Conservation (phyloP, 345 rosid genomes). For the Salix purpurea region DNA sequence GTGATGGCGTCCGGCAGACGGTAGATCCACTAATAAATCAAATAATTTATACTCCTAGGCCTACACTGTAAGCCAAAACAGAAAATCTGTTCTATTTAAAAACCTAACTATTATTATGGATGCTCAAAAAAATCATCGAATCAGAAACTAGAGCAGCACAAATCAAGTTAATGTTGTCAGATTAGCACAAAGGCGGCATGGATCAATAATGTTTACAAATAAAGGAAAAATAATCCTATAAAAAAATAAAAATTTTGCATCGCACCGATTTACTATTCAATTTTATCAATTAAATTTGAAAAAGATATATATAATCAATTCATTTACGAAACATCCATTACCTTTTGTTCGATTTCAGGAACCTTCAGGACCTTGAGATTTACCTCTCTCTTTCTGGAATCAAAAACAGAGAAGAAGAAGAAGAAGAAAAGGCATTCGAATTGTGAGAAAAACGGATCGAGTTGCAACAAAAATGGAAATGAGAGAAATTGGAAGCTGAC, state of each 20-base stretch:
- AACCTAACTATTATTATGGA: too few relatives aligned
- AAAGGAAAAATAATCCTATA: background rate
- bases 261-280: too few relatives aligned
- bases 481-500: constrained; percentile 35
- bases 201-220: background rate
- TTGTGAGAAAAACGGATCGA: background rate
- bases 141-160: background rate
- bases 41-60: too few relatives aligned
- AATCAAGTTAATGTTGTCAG: background rate
- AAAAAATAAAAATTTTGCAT: background rate
- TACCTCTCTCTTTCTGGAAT: constrained; percentile 87
- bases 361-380: constrained; percentile 95
- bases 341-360: constrained; percentile 99
- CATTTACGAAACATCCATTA: constrained; percentile 7
- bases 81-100: too few relatives aligned
- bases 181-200: background rate
- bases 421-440: constrained; percentile 1
- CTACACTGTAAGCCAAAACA: too few relatives aligned
- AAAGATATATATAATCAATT: too few relatives aligned
- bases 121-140: background rate
- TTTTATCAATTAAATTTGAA: too few relatives aligned
- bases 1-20: too few relatives aligned
- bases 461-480: background rate
- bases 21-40: too few relatives aligned
- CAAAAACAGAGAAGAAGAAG: constrained; percentile 1